Evolutionary conservation across 495 filamentous ascomycete genomes (phyloP).

Genomic region (Chaetomium cochliodes): DNA sequence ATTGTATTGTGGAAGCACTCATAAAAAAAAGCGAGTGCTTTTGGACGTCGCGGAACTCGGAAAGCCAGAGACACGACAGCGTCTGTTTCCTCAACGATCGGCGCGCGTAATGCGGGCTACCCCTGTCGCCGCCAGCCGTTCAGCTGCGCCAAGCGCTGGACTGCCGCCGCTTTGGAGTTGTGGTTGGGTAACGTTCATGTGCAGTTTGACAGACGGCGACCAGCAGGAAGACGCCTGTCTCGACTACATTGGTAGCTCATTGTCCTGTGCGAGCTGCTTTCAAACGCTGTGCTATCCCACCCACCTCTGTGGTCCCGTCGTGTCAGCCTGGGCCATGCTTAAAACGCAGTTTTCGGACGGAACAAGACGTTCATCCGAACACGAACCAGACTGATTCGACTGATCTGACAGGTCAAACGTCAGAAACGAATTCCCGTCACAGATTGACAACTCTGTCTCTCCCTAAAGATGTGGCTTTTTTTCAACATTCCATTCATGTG

Average conservation of each 20-base stretch:
- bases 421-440: background rate
- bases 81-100: background rate
- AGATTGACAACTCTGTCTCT: background rate
- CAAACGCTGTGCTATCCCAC: too few species aligned
- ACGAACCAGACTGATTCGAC: background rate
- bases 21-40: background rate
- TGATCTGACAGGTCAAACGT: background rate
- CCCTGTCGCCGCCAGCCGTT: constrained; percentile 8
- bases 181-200: background rate
- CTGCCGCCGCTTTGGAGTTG: background rate
- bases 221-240: constrained; percentile 2
- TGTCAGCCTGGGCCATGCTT: too few species aligned
- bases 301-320: too few species aligned
- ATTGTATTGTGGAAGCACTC: background rate
- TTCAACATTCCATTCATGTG: background rate
- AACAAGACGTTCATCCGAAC: background rate
- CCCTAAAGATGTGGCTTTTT: background rate
- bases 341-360: background rate
- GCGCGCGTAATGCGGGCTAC: background rate
- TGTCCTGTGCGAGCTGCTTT: too few species aligned
- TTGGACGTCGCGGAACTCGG: background rate
- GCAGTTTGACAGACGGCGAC: background rate
- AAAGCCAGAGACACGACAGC: background rate
- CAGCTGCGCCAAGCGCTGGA: constrained; percentile 2
- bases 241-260: background rate